Evolutionary conservation across 352 stramenopile genomes (phyloP), one percentile per base, ranked within the genome.

Genomic region (Peronospora farinosa): DNA sequence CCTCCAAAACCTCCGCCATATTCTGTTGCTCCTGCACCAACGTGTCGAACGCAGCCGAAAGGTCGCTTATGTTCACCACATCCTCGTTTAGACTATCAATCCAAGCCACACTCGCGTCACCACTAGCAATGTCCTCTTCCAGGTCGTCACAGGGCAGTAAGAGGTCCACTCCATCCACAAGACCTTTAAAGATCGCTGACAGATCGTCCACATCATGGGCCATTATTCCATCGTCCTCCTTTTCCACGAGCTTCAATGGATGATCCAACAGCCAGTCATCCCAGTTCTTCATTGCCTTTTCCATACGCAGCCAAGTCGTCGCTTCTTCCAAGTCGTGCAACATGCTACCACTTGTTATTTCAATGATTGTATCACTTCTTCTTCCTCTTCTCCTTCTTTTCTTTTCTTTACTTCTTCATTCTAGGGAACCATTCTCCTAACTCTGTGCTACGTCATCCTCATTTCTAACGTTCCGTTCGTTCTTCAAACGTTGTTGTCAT

Each of bases 351-450:
- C 37, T 66, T 67, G 16, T 45, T 57, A 10, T 21, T 9, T 21
- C n/a, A 21, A 21, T 60, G 37, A 17, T 68, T 67, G 10, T 52
- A 51, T 57, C 46, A 72, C 37, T 58, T 62, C 36, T 59, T 58
- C 38, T 54, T 71, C 13, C 60, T 71, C 42, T 67, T 53, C 41
- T 63, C 68, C 54, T 69, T 71, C n/a, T 45, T 70, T 63, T 82
- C 63, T 81, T 86, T 58, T 77, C 51, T 84, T 86, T 57, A 83
- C 64, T 77, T 81, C 53, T 69, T 84, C 73, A 86, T 85, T 71
- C 57, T 62, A 74, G 78, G 78, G 77, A 81, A 78, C 75, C 78
- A 89, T 89, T 64, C 67, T 89, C 67, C 75, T 80, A 86, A 80
- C 69, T 69, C 65, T 66, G 77, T 72, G 67, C 65, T 76, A 81